phyloP scores from a whole-genome alignment of 2,329 filamentous ascomycete species.

The Sporothrix brasiliensis region DNA sequence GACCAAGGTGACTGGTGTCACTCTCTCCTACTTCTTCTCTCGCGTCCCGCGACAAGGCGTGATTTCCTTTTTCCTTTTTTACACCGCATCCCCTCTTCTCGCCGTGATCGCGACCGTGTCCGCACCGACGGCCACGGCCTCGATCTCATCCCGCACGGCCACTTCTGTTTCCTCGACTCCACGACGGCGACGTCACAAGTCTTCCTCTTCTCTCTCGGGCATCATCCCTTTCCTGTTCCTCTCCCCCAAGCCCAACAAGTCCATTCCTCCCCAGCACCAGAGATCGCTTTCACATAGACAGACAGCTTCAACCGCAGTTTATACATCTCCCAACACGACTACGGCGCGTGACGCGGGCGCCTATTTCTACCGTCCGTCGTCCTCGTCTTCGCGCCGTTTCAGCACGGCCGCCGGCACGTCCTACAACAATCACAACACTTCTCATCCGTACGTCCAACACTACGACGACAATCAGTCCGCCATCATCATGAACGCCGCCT shows the following conservation, averaged over 20 bases:
- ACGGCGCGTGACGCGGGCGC: slow-evolving; percentile 22
- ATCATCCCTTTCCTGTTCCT: slow-evolving; percentile 35
- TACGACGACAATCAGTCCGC: slow-evolving; percentile 40
- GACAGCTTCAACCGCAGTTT: slow-evolving; percentile 24
- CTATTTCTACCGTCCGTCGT: slow-evolving; percentile 9
- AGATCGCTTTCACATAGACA: slow-evolving; percentile 30
- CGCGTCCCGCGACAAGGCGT: slow-evolving; percentile 54
- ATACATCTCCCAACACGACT: slow-evolving; percentile 12
- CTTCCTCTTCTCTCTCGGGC: slow-evolving; percentile 35
- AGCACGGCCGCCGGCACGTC: slow-evolving; percentile 17
- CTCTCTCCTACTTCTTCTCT: slow-evolving; percentile 49
- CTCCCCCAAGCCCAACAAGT: slow-evolving; percentile 34
- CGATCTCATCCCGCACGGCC: slow-evolving; percentile 35
- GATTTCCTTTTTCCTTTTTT: slow-evolving; percentile 33
- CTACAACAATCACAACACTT: not conserved
- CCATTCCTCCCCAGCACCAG: slow-evolving; percentile 26
- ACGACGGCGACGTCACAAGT: slow-evolving; percentile 36
- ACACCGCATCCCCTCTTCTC: not conserved
- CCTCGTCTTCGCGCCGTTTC: slow-evolving; percentile 29
- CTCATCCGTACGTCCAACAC: slow-evolving; percentile 38
- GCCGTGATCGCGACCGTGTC: slow-evolving; percentile 36
- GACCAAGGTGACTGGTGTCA: slow-evolving; percentile 63
- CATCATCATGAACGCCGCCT: slow-evolving; percentile 47
- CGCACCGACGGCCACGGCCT: slow-evolving; percentile 36
- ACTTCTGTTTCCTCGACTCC: slow-evolving; percentile 33